phyloP scores from a whole-genome alignment of 305 asterid species.

The Stenogyne calaminthoides region DNA sequence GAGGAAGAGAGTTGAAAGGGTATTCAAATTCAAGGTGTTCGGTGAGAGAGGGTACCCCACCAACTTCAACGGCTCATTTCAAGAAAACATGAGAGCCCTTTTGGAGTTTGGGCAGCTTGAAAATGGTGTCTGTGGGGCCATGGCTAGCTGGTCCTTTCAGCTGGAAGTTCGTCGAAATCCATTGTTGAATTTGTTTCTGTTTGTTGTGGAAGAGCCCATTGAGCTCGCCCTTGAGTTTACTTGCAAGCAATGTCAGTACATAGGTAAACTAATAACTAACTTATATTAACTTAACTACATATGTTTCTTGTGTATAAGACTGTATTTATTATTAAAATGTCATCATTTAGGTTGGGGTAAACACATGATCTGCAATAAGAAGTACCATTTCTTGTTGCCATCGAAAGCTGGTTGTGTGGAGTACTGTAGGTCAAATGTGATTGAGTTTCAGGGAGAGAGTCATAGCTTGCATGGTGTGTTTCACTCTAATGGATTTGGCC shows the following conservation, averaged over 20 bases:
- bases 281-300: background rate
- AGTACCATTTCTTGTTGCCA: constrained; percentile 86
- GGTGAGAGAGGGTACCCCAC: constrained; percentile 75
- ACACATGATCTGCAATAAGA: constrained; percentile 88
- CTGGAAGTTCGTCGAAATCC: constrained; percentile 86
- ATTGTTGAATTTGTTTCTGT: constrained; percentile 48
- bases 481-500: constrained; percentile 94
- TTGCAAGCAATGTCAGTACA: constrained; percentile 85
- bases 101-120: constrained; percentile 71
- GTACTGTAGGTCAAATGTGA: constrained; percentile 53
- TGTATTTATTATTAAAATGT: constrained; percentile 24
- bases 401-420: constrained; percentile 46
- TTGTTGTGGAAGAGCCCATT: constrained; percentile 83
- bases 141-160: constrained; percentile 81
- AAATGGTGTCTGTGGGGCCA: constrained; percentile 46
- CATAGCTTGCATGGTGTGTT: constrained; percentile 88
- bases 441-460: constrained; percentile 54
- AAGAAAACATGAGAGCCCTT: constrained; percentile 66
- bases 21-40: constrained; percentile 80
- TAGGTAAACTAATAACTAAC: constrained; percentile 47
- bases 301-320: background rate
- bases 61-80: constrained; percentile 66
- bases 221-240: constrained; percentile 58
- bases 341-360: constrained; percentile 87
- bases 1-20: constrained; percentile 78